Base-by-base conservation (phyloP, 2,329 filamentous ascomycete species). In the Pyrenochaeta sp. region DNA sequence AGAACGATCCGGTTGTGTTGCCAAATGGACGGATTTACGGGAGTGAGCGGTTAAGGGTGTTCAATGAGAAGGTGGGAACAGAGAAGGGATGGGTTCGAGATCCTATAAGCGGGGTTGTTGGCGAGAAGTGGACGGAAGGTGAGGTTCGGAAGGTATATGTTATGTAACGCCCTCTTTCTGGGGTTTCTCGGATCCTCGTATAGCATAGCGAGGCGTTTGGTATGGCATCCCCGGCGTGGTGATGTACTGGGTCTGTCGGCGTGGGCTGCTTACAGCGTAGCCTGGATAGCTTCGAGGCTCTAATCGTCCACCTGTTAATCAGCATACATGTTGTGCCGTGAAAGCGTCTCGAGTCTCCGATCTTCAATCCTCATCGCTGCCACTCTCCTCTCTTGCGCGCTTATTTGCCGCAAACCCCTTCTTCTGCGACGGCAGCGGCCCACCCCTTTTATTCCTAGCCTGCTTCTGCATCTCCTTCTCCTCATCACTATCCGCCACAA, bases 11-110 rank as follows among this genome's bases (percentile, higher is more conserved):
- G 0, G 85, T 96, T 22, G 85, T 98, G 43, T 79, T 99, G 54
- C 95, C 95, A 25, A 97, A 96, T 75, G 90, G 91, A 1, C 85
- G 92, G 51, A 90, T 96, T 9, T 97, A 97, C 74, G 92, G 94
- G 22, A 85, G 87, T 56, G 86, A 90, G 54, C 83, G 90, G 50
- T 81, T 99, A 49, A 81, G 90, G 60, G 86, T 91, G 55, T 88
- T 95, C 76, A 91, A 93, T 54, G 86, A 87, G 71, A 97, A 96
- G 80, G 83, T 92, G 0, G 91, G 91, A 0, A 82, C 95, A 42
- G 81, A 83, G 24, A 73, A 83, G 6, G 89, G 86, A 5, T 84
- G 84, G 70, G 84, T 97, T 13, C 91, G 91, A 74, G 94, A 98
- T 79, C 86, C 93, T 22, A 88, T 77, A 25, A 73, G 69, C 1